phyloP scores from a whole-genome alignment of 345 rosid species.

The Hypericum androsaemum region DNA sequence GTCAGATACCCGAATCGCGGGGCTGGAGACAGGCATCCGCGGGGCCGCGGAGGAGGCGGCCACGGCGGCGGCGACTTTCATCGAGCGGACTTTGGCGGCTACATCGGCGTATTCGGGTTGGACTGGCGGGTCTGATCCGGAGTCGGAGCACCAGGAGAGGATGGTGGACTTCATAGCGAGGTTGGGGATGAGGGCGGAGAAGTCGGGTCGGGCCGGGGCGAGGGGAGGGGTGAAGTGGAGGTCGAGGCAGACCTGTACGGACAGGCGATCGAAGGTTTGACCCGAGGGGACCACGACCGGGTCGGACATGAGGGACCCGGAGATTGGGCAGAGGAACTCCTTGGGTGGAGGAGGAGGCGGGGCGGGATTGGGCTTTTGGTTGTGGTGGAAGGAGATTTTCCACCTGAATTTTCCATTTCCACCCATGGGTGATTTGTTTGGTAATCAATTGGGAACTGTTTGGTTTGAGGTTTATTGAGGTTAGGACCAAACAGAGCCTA shows the following conservation, averaged over 20 bases:
- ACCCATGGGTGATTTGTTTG: not conserved
- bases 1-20: conserved; percentile 39
- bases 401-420: conserved; percentile 1
- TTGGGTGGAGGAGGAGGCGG: conserved; percentile 21
- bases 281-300: conserved; percentile 32
- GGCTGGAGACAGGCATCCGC: conserved; percentile 2
- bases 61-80: conserved; percentile 5
- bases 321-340: conserved; percentile 27
- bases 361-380: conserved; percentile 1
- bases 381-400: conserved; percentile 4
- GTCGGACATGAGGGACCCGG: conserved; percentile 29
- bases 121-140: conserved; percentile 9
- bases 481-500: too few relatives aligned
- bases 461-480: too few relatives aligned
- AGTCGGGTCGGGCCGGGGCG: not conserved
- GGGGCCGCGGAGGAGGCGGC: too few relatives aligned
- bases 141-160: conserved; percentile 17
- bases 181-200: conserved; percentile 15
- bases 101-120: conserved; percentile 18
- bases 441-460: too few relatives aligned
- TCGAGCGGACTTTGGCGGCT: conserved; percentile 8
- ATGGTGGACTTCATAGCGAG: conserved; percentile 22
- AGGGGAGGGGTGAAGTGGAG: conserved; percentile 15
- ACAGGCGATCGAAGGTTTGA: conserved; percentile 30
- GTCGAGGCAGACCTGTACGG: conserved; percentile 26